Evolutionary conservation across 331 rosid species (phyloP), one percentile per base, ranked within the genome.

Genomic region (Malus hybrid): DNA sequence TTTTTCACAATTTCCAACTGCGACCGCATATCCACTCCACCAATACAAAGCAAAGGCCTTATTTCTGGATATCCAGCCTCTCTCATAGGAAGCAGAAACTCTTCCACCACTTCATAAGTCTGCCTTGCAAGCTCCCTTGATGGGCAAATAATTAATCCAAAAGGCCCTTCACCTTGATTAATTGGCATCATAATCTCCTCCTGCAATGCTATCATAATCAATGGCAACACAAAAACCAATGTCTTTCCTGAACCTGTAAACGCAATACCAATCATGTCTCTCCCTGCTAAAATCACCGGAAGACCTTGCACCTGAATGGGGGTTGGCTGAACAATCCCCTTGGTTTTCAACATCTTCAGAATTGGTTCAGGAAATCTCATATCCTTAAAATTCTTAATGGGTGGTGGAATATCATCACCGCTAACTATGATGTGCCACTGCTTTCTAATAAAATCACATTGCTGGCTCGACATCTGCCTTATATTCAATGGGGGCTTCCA

Each of bases 231-330:
- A 85, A 93, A 93, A 16, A 93, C 97, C 62, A 91, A 74, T 15
- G 97, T 93, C 88, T 93, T 93, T 18, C 98, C 98, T 0, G 96
- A 93, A 1, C 98, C 98, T 0, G 97, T 93, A 77, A 93, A 93
- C 4, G 97, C 98, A 68, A 93, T 93, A 69, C 98, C 98, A 77
- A 93, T 93, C 98, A 91, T 93, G 81, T 93, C 97, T 73, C 98
- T 75, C n/a, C 98, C 98, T 0, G 98, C 77, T 57, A 91, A 87
- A 77, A 90, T 82, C 76, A 93, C 98, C 7, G 97, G 98, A 72
- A 93, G 93, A 28, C 97, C 98, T 69, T 93, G 98, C 67, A 93
- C 98, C 86, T 93, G 97, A 85, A 93, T 91, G 2, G 97, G 98
- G 2, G 98, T 93, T 0, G 97, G 98, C 56, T 90, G 98, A 71